A percentile compares a stretch with the other conserved stretches of the same genome.
Conservation (phyloP, 306 rosid genomes). For the Ormosia semicastrata region DNA sequence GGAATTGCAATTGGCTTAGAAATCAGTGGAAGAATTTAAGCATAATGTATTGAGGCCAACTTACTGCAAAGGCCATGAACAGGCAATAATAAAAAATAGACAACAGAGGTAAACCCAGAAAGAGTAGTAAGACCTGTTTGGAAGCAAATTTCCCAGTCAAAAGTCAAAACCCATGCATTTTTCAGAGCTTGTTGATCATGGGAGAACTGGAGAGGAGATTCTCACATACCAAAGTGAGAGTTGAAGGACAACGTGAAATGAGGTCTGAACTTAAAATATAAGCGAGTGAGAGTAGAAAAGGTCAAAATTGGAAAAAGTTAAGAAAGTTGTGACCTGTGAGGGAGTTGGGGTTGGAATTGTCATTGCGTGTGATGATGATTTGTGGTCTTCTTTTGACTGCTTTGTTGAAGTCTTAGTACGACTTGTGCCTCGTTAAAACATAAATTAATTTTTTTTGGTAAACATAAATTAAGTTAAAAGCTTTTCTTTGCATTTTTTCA, state of each 20-base stretch:
- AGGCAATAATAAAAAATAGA: neutral
- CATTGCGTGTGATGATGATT: too few species aligned
- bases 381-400: too few species aligned
- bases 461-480: too few species aligned
- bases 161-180: constrained; percentile 7
- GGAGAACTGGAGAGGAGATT: neutral
- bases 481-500: too few species aligned
- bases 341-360: too few species aligned
- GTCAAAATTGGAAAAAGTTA: too few species aligned
- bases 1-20: neutral
- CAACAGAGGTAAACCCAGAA: neutral
- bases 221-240: neutral
- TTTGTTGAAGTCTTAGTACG: too few species aligned
- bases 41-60: neutral
- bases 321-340: too few species aligned
- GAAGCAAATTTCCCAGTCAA: neutral
- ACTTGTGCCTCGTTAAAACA: too few species aligned
- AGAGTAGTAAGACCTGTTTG: constrained; percentile 17
- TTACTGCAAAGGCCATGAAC: neutral
- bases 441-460: too few species aligned
- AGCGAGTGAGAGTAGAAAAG: neutral
- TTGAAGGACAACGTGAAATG: neutral
- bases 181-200: neutral
- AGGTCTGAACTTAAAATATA: neutral
- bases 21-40: neutral